Conservation (phyloP, 164 flowering plant genomes). For the Macadamia integrifolia region DNA sequence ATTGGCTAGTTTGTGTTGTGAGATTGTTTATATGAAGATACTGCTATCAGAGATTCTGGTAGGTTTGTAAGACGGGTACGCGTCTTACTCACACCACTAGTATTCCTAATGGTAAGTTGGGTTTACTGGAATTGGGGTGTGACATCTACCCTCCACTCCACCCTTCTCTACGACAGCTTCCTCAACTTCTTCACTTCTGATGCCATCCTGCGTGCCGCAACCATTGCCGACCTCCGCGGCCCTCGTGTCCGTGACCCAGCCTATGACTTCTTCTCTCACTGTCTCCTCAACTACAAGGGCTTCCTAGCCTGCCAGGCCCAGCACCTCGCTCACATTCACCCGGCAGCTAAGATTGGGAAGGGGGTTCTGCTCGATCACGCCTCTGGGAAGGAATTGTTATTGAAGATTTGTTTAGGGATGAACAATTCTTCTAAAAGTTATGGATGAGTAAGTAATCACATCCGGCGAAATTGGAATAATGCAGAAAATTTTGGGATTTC, state of each 20-base stretch:
- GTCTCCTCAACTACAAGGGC: slow-evolving; percentile 85
- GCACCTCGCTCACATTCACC: slow-evolving; percentile 57
- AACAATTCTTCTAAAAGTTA: too few species aligned
- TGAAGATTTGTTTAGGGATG: too few species aligned
- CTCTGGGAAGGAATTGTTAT: slow-evolving; percentile 37
- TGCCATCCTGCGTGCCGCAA: slow-evolving; percentile 45
- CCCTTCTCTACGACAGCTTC: slow-evolving; percentile 78
- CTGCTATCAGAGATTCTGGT: too few species aligned
- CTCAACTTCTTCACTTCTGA: slow-evolving; percentile 57
- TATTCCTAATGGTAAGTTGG: too few species aligned
- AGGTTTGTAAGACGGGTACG: too few species aligned
- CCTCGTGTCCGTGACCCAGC: slow-evolving; percentile 76
- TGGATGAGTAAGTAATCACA: too few species aligned
- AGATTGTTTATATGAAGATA: too few species aligned
- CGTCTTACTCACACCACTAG: too few species aligned
- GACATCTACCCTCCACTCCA: slow-evolving; percentile 77
- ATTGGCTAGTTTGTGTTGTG: too few species aligned
- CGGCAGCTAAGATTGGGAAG: slow-evolving; percentile 47
- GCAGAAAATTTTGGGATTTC: too few species aligned
- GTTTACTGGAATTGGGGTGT: too few species aligned
- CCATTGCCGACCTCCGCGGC: slow-evolving; percentile 78
- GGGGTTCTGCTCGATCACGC: slow-evolving; percentile 62
- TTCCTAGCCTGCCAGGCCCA: slow-evolving; percentile 74
- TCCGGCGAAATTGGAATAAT: too few species aligned
- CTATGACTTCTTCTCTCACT: slow-evolving; percentile 73